These are phyloP conservation scores for Tilletia setariae DNA, from an alignment of 1,284 basidiomycete species.

Conservation along the genomic window DNA sequence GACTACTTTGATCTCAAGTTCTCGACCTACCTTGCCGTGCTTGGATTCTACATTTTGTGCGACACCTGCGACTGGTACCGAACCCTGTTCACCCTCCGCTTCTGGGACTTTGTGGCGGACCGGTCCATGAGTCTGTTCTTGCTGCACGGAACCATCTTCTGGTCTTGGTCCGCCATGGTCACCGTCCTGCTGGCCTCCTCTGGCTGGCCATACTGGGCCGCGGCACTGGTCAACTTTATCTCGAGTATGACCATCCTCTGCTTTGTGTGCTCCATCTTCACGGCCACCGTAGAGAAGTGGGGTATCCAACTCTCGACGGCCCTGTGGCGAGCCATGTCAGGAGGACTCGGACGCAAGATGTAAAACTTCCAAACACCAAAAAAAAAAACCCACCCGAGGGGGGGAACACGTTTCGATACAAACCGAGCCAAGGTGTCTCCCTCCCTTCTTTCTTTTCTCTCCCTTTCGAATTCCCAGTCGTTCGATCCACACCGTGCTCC, in stretches of 20 bases:
- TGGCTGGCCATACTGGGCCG: slow-evolving; percentile 39
- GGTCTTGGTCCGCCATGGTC: slow-evolving; percentile 43
- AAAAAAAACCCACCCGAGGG: too few relatives aligned
- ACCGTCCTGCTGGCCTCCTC: slow-evolving; percentile 31
- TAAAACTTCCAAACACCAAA: too few relatives aligned
- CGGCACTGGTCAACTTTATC: slow-evolving; percentile 37
- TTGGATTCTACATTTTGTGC: slow-evolving; percentile 40
- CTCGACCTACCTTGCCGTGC: slow-evolving; percentile 26
- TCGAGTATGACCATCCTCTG: slow-evolving; percentile 33
- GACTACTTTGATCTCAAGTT: slow-evolving; percentile 6
- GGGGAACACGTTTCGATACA: too few relatives aligned
- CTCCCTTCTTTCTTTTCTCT: too few relatives aligned
- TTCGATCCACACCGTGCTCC: too few relatives aligned
- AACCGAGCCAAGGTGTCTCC: too few relatives aligned
- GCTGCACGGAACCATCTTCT: slow-evolving; percentile 43
- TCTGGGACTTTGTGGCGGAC: slow-evolving; percentile 40
- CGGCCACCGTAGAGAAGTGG: slow-evolving; percentile 42
- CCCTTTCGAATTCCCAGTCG: too few relatives aligned
- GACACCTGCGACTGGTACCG: slow-evolving; percentile 34
- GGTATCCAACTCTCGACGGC: slow-evolving; percentile 39
- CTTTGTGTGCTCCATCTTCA: slow-evolving; percentile 37
- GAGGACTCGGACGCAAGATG: slow-evolving; percentile 33
- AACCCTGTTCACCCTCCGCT: slow-evolving; percentile 35
- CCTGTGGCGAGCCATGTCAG: slow-evolving; percentile 36
- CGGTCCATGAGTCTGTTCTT: slow-evolving; percentile 40